Conservation (phyloP, 23 red algal species). For the Pyropia haitanensis region DNA sequence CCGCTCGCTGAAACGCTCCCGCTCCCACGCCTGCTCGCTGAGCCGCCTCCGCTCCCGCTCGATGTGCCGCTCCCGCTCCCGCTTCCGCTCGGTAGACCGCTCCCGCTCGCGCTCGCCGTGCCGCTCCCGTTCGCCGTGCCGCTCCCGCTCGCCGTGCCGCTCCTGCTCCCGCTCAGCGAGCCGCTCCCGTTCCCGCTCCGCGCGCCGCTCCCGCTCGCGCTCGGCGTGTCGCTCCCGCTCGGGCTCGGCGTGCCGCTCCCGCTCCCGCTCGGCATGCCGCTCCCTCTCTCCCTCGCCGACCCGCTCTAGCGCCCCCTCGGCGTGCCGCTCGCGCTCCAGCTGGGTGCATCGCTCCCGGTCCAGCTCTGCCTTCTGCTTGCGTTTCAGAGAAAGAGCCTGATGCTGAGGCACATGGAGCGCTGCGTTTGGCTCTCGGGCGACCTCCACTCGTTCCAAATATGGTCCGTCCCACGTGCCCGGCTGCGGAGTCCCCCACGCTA, state of each 20-base stretch:
- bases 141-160: background rate
- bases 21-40: too few relatives aligned
- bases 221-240: background rate
- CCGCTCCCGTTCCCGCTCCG: background rate
- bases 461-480: too few relatives aligned
- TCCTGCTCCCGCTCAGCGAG: background rate
- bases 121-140: background rate
- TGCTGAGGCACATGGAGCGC: too few relatives aligned
- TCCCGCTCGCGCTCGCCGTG: background rate
- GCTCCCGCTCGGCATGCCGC: background rate
- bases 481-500: too few relatives aligned
- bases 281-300: background rate
- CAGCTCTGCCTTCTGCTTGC: background rate
- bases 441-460: too few relatives aligned
- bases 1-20: background rate
- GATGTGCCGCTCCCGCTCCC: background rate
- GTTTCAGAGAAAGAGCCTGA: background rate
- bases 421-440: too few relatives aligned
- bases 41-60: too few relatives aligned
- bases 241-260: background rate
- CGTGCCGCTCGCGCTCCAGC: background rate
- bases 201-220: background rate
- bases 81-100: background rate
- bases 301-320: background rate
- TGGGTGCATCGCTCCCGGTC: background rate